Evolutionary conservation across 345 rosid genomes (phyloP).

Genomic region (Mercurialis annua): DNA sequence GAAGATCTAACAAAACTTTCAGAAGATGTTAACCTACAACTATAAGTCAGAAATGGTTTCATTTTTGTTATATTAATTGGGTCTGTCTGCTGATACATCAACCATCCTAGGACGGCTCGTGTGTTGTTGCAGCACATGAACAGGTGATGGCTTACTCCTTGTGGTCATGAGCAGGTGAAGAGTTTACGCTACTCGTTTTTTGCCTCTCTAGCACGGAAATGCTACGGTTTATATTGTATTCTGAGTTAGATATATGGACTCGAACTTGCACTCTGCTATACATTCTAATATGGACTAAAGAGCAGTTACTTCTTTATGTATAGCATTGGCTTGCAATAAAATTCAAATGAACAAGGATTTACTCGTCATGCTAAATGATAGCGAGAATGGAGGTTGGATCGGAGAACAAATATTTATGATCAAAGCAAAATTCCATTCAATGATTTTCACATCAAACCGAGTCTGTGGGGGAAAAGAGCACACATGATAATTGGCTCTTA

Average conservation of each 20-base stretch:
- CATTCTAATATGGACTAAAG: slow-evolving; percentile 21
- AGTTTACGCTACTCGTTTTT: slow-evolving; percentile 2
- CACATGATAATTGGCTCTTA: not conserved
- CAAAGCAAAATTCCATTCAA: slow-evolving; percentile 17
- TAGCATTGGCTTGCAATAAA: slow-evolving; percentile 23
- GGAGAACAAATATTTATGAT: no score
- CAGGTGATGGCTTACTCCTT: no score
- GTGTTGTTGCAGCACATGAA: no score
- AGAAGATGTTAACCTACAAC: no score
- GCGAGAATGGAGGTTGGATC: not conserved
- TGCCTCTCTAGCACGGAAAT: slow-evolving; percentile 22
- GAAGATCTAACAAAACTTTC: no score
- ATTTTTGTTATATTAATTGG: no score
- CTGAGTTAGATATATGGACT: slow-evolving; percentile 3
- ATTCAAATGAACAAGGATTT: not conserved
- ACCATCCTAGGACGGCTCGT: no score
- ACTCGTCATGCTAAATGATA: not conserved
- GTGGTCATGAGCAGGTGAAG: not conserved
- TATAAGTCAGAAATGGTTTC: no score
- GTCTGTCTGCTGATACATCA: no score
- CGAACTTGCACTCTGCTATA: slow-evolving; percentile 25
- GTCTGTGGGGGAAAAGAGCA: not conserved
- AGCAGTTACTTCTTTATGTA: slow-evolving; percentile 12
- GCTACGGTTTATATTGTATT: not conserved
- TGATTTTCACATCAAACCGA: not conserved